Conservation (phyloP, 2,329 filamentous ascomycete species). For the Phialophora tarda region DNA sequence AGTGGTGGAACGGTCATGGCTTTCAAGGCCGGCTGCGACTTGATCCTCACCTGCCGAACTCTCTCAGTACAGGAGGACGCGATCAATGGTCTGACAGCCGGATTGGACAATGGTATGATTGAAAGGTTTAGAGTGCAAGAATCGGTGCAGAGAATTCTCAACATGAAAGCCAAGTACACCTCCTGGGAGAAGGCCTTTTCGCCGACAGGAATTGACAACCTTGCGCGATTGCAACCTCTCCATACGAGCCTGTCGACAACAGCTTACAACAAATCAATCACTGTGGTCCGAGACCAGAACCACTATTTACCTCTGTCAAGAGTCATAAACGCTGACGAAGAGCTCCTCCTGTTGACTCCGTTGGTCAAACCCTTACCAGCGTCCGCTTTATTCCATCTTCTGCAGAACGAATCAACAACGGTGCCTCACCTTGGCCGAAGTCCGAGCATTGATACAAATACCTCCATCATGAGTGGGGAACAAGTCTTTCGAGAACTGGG, state of each 20-base stretch:
- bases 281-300: constrained; percentile 87
- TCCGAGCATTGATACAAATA: constrained; percentile 62
- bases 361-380: constrained; percentile 91
- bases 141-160: constrained; percentile 77
- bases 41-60: constrained; percentile 85
- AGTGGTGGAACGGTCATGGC: constrained; percentile 97
- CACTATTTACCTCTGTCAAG: constrained; percentile 81
- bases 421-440: constrained; percentile 39
- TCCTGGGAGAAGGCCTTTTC: constrained; percentile 92
- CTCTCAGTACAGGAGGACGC: constrained; percentile 90
- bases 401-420: constrained; percentile 47
- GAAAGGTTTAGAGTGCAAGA: constrained; percentile 77
- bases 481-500: constrained; percentile 90
- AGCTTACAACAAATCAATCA: constrained; percentile 91
- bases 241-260: constrained; percentile 81
- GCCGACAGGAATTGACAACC: constrained; percentile 75
- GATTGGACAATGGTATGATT: constrained; percentile 88
- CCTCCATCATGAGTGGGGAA: constrained; percentile 84
- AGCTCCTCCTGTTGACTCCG: constrained; percentile 85
- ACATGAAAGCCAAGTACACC: constrained; percentile 82
- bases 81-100: constrained; percentile 84
- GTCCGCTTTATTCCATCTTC: constrained; percentile 76
- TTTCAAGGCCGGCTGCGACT: constrained; percentile 91
- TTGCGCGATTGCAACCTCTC: constrained; percentile 79
- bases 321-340: constrained; percentile 81